Percentiles rank a stretch among this genome's conserved stretches.
These are phyloP conservation scores for Globisporangium cederbergense DNA, from an alignment of 352 stramenopile genomes.

Conservation along the genomic window DNA sequence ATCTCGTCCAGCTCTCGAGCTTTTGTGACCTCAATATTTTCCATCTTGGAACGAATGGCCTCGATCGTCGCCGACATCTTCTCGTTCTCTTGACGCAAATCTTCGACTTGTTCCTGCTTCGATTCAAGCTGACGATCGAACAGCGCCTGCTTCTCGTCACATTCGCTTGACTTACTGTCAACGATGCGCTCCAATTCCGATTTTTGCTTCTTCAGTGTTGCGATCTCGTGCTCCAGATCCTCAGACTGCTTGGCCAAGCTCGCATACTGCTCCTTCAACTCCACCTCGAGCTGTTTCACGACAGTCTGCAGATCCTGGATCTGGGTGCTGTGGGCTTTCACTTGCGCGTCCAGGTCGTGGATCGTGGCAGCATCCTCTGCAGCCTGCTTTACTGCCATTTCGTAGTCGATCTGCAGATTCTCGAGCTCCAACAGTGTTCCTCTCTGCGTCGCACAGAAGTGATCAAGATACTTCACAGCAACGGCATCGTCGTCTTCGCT, in stretches of 20 bases:
- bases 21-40: slow-evolving; percentile 36
- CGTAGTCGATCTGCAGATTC: slow-evolving; percentile 41
- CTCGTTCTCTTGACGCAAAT: slow-evolving; percentile 42
- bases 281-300: slow-evolving; percentile 30
- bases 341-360: slow-evolving; percentile 35
- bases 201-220: slow-evolving; percentile 35
- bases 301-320: slow-evolving; percentile 45
- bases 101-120: slow-evolving; percentile 40
- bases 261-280: slow-evolving; percentile 52
- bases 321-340: slow-evolving; percentile 36
- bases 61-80: slow-evolving; percentile 30
- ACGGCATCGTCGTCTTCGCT: slow-evolving; percentile 26
- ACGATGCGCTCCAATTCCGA: slow-evolving; percentile 36
- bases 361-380: slow-evolving; percentile 29
- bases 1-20: slow-evolving; percentile 37
- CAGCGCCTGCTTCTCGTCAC: slow-evolving; percentile 34
- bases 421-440: slow-evolving; percentile 37
- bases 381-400: slow-evolving; percentile 35
- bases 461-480: slow-evolving; percentile 26
- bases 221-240: slow-evolving; percentile 49
- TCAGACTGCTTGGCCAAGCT: slow-evolving; percentile 32
- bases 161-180: slow-evolving; percentile 32
- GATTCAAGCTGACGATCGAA: slow-evolving; percentile 38
- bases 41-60: slow-evolving; percentile 42
- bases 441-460: slow-evolving; percentile 35